Percentiles rank a stretch among this genome's conserved stretches.
phyloP scores from a whole-genome alignment of 179 eudicot species.

The Camellia oleifera region DNA sequence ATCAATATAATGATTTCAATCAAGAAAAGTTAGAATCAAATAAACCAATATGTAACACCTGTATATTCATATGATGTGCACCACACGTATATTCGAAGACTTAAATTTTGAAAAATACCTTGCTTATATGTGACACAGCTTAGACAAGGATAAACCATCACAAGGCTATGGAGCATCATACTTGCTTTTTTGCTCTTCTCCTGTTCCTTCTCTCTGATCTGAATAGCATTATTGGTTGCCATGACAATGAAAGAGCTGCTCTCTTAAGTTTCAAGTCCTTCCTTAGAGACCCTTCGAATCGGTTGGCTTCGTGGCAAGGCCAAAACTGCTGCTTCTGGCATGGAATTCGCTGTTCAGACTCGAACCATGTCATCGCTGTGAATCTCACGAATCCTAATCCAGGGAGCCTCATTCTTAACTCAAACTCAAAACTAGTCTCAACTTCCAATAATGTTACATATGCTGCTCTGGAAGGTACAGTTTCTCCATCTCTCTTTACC shows the following conservation, averaged over 20 bases:
- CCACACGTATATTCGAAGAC: no score
- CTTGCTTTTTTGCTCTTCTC: neutral
- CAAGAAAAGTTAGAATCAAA: no score
- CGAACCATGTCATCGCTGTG: neutral
- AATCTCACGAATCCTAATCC: neutral
- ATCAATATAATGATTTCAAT: no score
- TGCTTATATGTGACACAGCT: neutral
- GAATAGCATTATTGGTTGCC: neutral
- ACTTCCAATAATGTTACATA: neutral
- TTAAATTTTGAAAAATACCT: no score
- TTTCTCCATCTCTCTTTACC: neutral
- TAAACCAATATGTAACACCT: no score
- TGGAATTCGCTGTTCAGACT: neutral
- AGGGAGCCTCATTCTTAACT: neutral
- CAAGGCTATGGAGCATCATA: neutral
- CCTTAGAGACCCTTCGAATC: neutral
- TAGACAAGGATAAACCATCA: neutral
- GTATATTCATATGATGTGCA: no score
- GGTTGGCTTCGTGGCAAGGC: conserved; percentile 6
- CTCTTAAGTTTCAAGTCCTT: neutral
- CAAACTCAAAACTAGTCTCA: neutral
- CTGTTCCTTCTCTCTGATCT: neutral
- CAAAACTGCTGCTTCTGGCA: conserved; percentile 5
- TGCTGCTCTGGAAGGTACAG: neutral
- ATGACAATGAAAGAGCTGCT: neutral